These are phyloP conservation scores for Podila epicladia DNA, from an alignment of 192 early-diverging fungal genomes.

Conservation along the genomic window DNA sequence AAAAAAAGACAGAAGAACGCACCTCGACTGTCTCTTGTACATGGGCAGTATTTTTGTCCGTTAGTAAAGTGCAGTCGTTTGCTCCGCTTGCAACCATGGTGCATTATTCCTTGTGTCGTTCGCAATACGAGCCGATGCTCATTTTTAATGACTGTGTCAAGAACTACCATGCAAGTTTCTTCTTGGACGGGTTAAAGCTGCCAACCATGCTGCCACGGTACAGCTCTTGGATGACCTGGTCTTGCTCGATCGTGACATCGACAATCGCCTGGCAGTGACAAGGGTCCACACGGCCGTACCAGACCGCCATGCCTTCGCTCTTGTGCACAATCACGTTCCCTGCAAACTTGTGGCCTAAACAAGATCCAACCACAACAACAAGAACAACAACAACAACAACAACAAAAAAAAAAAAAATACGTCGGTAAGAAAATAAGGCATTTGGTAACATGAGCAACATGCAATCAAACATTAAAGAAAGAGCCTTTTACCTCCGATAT, in stretches of 20 bases:
- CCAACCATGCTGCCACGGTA: slow-evolving; percentile 64
- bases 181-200: slow-evolving; percentile 52
- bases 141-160: neutral
- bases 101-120: neutral
- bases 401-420: neutral
- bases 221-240: slow-evolving; percentile 61
- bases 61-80: no score
- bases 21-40: no score
- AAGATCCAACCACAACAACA: neutral
- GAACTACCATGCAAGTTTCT: slow-evolving; percentile 42
- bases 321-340: slow-evolving; percentile 67
- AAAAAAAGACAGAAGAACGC: no score
- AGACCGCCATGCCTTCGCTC: slow-evolving; percentile 59
- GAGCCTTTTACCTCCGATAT: slow-evolving; percentile 59
- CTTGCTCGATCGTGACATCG: slow-evolving; percentile 57
- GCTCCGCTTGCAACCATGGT: no score
- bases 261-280: slow-evolving; percentile 63
- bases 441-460: neutral
- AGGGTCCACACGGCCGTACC: slow-evolving; percentile 67
- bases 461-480: neutral
- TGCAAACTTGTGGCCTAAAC: slow-evolving; percentile 67
- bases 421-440: neutral
- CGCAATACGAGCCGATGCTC: neutral
- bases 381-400: no score
- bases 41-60: no score